Evolutionary conservation across 352 stramenopile species (phyloP).

Genomic region (Pythium rhizo-oryzae): DNA sequence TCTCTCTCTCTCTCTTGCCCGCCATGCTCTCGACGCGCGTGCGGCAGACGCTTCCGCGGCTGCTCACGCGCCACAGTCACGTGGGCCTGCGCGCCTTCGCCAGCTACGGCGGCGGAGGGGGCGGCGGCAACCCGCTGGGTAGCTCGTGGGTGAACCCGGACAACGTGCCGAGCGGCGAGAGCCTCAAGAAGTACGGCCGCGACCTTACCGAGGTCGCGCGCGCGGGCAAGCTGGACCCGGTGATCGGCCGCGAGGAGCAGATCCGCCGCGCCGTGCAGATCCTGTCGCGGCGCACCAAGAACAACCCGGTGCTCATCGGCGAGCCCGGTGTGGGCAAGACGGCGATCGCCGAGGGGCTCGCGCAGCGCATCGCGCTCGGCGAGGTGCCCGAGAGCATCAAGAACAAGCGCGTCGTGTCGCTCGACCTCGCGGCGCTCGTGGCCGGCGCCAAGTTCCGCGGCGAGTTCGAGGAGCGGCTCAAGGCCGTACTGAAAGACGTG

Average conservation of each 20-base stretch:
- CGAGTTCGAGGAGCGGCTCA: conserved; percentile 98
- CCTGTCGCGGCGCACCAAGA: conserved; percentile 96
- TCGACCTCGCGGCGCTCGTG: conserved; percentile 98
- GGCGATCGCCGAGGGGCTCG: conserved; percentile 94
- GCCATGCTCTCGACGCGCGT: conserved; percentile 10
- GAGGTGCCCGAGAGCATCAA: conserved; percentile 95
- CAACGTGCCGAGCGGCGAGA: conserved; percentile 81
- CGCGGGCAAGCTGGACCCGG: conserved; percentile 97
- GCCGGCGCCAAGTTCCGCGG: conserved; percentile 97
- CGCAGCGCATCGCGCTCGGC: conserved; percentile 94
- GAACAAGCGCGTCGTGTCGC: conserved; percentile 85
- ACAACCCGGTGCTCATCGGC: conserved; percentile 97
- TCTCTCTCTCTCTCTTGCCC: not conserved
- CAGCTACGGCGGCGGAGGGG: not conserved
- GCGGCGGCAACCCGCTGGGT: too few species aligned
- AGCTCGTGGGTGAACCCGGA: conserved; percentile 81
- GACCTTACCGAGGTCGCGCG: conserved; percentile 93
- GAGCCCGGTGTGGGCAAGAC: conserved; percentile 98
- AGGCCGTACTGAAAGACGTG: conserved; percentile 94
- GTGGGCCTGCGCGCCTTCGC: not conserved
- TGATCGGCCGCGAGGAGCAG: conserved; percentile 98
- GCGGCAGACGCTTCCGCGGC: too few species aligned
- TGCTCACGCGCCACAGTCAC: not conserved
- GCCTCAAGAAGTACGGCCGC: conserved; percentile 94
- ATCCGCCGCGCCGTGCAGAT: conserved; percentile 97